These are phyloP conservation scores for Glutinoglossum americanum DNA, from an alignment of 495 filamentous ascomycete genomes.

Conservation along the genomic window DNA sequence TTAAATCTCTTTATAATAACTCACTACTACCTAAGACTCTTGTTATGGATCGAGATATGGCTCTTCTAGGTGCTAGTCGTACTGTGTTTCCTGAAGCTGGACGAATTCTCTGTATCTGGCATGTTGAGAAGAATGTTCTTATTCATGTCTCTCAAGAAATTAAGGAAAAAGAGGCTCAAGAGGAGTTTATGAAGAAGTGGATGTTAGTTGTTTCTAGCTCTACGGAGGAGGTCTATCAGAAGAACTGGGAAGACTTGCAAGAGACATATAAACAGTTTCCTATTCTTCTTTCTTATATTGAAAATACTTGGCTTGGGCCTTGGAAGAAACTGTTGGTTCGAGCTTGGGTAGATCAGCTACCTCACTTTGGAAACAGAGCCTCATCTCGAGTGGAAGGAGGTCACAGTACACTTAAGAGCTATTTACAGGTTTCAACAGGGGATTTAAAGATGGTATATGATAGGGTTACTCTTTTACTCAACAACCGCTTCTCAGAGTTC, in stretches of 20 bases:
- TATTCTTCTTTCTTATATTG: background rate
- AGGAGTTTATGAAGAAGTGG: background rate
- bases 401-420: background rate
- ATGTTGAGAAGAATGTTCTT: background rate
- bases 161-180: background rate
- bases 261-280: background rate
- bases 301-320: background rate
- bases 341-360: background rate
- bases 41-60: background rate
- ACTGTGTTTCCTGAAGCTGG: background rate
- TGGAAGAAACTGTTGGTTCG: background rate
- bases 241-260: background rate
- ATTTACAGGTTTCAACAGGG: slow-evolving; percentile 3
- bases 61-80: background rate
- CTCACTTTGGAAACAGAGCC: background rate
- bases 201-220: background rate
- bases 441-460: background rate
- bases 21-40: background rate
- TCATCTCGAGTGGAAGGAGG: background rate
- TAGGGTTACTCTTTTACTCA: background rate
- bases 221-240: background rate
- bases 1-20: background rate
- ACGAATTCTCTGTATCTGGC: background rate
- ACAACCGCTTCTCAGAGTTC: background rate
- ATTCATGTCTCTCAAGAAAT: background rate